A percentile compares a stretch with the other conserved stretches of the same genome.
These are phyloP conservation scores for Tolypocladium paradoxum DNA, from an alignment of 2,329 filamentous ascomycete species.

Conservation along the genomic window DNA sequence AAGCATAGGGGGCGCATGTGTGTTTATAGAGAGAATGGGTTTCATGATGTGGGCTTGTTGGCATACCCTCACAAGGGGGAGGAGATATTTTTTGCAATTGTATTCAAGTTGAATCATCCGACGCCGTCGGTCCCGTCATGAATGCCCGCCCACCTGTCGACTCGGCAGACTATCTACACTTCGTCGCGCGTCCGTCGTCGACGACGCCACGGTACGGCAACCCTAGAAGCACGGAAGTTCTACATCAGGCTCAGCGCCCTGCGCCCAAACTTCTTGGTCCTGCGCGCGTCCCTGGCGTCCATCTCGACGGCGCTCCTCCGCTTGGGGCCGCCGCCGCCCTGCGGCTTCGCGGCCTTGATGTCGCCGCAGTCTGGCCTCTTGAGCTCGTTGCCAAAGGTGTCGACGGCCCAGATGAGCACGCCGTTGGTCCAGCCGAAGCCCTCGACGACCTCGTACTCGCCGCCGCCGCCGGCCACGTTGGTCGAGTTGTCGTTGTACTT, in stretches of 20 bases:
- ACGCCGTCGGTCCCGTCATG: neutral
- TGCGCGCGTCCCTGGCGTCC: conserved; percentile 31
- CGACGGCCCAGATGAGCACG: conserved; percentile 54
- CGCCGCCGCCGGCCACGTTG: conserved; percentile 51
- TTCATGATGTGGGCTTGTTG: neutral
- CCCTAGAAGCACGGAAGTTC: neutral
- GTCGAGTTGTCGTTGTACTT: conserved; percentile 53
- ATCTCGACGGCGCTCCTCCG: conserved; percentile 34
- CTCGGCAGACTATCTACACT: neutral
- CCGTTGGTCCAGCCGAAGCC: conserved; percentile 64
- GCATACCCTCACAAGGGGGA: neutral
- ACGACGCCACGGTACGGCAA: neutral
- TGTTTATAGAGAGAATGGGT: neutral
- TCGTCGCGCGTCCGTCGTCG: neutral
- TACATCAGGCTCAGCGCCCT: neutral
- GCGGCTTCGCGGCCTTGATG: conserved; percentile 29
- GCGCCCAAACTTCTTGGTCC: conserved; percentile 36
- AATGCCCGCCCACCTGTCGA: neutral
- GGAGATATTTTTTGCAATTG: neutral
- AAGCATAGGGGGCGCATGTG: neutral
- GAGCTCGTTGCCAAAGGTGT: conserved; percentile 47
- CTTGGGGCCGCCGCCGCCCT: conserved; percentile 17
- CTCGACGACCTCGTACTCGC: conserved; percentile 59
- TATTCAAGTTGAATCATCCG: neutral
- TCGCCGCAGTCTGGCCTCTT: conserved; percentile 45